Percentiles rank a stretch among this genome's conserved stretches.
Conservation (phyloP, 2,329 filamentous ascomycete species). For the Penicillium sp. region DNA sequence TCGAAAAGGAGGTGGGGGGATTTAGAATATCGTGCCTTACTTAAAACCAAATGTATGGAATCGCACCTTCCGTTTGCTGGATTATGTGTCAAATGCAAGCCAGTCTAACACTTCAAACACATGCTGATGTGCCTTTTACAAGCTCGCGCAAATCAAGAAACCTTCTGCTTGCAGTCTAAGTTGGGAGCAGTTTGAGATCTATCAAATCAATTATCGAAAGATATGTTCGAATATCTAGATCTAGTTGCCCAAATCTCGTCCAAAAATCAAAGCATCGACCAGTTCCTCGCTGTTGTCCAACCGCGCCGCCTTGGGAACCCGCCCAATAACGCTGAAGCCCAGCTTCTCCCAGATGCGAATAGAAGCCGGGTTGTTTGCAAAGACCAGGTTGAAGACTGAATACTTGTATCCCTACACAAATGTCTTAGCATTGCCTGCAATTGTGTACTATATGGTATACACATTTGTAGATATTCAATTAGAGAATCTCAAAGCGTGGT, state of each 20-base stretch:
- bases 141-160: too few species aligned
- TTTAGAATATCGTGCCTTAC: too few species aligned
- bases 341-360: conserved; percentile 41
- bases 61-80: too few species aligned
- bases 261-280: conserved; percentile 43
- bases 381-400: conserved; percentile 44
- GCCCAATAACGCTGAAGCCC: conserved; percentile 38
- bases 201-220: background rate
- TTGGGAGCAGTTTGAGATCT: too few species aligned
- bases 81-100: too few species aligned
- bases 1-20: too few species aligned
- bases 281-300: conserved; percentile 37
- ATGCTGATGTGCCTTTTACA: too few species aligned
- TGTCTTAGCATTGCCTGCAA: background rate
- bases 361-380: conserved; percentile 41
- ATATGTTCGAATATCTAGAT: background rate
- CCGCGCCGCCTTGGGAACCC: conserved; percentile 37
- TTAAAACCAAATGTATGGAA: too few species aligned
- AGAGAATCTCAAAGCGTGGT: too few species aligned
- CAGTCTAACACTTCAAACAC: too few species aligned
- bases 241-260: conserved; percentile 30
- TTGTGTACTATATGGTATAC: background rate
- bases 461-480: background rate
- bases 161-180: too few species aligned
- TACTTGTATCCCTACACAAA: conserved; percentile 39